Evolutionary conservation across 2,329 filamentous ascomycete genomes (phyloP).

Genomic region (Sporothrix mexicana): DNA sequence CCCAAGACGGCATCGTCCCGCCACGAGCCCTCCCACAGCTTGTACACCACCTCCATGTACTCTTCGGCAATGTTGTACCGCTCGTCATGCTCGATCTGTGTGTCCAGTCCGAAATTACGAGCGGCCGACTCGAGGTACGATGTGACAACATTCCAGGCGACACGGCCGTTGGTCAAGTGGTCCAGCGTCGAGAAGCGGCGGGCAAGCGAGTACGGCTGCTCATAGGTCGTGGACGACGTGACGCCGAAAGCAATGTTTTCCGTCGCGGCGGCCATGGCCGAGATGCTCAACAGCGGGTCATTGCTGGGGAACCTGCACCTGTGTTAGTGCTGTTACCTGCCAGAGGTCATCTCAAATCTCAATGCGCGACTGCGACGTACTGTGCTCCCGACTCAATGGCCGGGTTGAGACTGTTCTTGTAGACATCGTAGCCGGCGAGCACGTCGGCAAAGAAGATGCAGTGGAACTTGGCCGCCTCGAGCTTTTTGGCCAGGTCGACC

Average conservation of each 20-base stretch:
- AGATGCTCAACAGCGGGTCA: conserved; percentile 62
- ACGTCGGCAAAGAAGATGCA: conserved; percentile 69
- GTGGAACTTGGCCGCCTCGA: conserved; percentile 68
- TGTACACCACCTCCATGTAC: conserved; percentile 38
- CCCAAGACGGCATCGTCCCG: conserved; percentile 36
- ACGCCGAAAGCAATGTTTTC: conserved; percentile 38
- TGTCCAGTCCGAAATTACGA: conserved; percentile 35
- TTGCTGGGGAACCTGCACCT: conserved; percentile 67
- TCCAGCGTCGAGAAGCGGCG: conserved; percentile 36
- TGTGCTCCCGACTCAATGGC: conserved; percentile 68
- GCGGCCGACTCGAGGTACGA: conserved; percentile 38
- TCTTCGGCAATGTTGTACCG: conserved; percentile 40
- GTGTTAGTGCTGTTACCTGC: not conserved
- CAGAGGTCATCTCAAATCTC: no score
- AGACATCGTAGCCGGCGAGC: conserved; percentile 69
- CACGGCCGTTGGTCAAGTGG: conserved; percentile 36
- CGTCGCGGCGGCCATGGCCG: conserved; percentile 38
- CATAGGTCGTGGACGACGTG: conserved; percentile 37
- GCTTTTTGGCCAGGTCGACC: conserved; percentile 63
- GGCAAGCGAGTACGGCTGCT: conserved; percentile 37
- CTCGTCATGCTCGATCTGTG: conserved; percentile 37
- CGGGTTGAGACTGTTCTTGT: conserved; percentile 63
- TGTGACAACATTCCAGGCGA: conserved; percentile 36
- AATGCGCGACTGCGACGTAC: no score
- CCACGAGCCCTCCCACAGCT: conserved; percentile 37